These are phyloP conservation scores for Anisodus tanguticus DNA, from an alignment of 257 asterid species.

Conservation along the genomic window DNA sequence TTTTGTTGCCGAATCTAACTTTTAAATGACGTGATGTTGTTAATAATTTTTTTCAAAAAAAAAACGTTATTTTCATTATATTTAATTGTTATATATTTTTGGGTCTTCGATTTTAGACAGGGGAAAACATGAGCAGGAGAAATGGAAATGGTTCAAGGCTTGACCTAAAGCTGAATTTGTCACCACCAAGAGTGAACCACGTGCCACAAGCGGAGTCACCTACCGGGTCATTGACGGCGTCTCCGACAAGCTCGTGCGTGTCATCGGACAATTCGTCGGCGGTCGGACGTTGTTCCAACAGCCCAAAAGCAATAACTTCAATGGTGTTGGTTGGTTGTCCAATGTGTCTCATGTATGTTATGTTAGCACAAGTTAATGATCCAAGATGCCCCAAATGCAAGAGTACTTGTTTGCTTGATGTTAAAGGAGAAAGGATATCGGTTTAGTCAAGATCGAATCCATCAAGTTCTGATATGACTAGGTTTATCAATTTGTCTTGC, in stretches of 20 bases:
- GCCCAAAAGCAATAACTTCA: constrained; percentile 36
- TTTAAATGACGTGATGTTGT: not conserved
- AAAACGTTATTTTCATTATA: too few relatives aligned
- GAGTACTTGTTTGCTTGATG: constrained; percentile 78
- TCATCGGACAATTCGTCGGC: constrained; percentile 75
- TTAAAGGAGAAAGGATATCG: not conserved
- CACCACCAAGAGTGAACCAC: constrained; percentile 51
- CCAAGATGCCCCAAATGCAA: constrained; percentile 92
- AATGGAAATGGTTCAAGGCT: constrained; percentile 48
- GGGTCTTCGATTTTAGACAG: not conserved
- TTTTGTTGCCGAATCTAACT: too few relatives aligned
- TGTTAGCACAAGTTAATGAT: constrained; percentile 71
- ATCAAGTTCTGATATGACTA: not conserved
- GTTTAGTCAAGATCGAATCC: not conserved
- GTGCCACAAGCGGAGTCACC: constrained; percentile 48
- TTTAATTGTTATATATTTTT: not conserved
- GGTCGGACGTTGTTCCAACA: not conserved
- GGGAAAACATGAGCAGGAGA: constrained; percentile 38
- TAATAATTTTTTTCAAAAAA: too few relatives aligned
- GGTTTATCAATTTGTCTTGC: not conserved
- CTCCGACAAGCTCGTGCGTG: constrained; percentile 61
- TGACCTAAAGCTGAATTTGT: constrained; percentile 60
- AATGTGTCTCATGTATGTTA: constrained; percentile 86
- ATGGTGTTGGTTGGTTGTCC: constrained; percentile 65
- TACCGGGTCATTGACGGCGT: constrained; percentile 44